Base-by-base conservation (phyloP, 1,284 basidiomycete species). In the Prillingera fragicola region DNA sequence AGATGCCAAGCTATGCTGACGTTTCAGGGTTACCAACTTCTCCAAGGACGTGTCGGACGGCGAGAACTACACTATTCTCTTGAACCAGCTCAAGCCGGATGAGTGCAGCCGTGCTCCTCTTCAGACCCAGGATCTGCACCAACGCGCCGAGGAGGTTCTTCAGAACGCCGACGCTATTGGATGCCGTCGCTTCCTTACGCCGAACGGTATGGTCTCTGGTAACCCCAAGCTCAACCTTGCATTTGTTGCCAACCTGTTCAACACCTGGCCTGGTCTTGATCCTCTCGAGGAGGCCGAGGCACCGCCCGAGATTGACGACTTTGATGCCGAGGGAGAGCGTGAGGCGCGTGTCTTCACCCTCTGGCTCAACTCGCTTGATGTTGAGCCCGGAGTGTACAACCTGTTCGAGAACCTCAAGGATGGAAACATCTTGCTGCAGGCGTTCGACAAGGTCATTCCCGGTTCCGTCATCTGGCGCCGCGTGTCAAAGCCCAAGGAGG, bases 211-310 rank as follows among this genome's bases (percentile, higher is more conserved):
- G 56, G 80, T 96, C 18, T 75, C 88, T 5, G 94, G 95, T 15
- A 98, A 98, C 69, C 91, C 91, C n/a, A 91, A 94, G 65, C 79
- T 98, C 36, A 98, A 98, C 73, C 83, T 98, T 49, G 94, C 95
- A 4, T 98, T 97, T 69, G 94, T 97, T 44, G 94, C 95, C 36
- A 92, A 96, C 71, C 79, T 98, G 42, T 98, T 98, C 81, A 98
- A 98, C 77, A 97, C 89, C 2, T 85, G 88, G 74, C 94, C 94
- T 0, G 87, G 90, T 0, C 82, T 94, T 23, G 91, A 80, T 54
- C 92, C 92, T 3, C 79, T 97, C 33, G 89, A 95, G 62, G 90
- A 92, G 65, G 82, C 75, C 15, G 75, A 91, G 81, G 87, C 63
- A 12, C 77, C 78, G 0, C 74, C 76, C 35, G 82, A 79, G 6